Conservation (phyloP, 2,329 filamentous ascomycete genomes). For the Pseudogymnoascus sp. region DNA sequence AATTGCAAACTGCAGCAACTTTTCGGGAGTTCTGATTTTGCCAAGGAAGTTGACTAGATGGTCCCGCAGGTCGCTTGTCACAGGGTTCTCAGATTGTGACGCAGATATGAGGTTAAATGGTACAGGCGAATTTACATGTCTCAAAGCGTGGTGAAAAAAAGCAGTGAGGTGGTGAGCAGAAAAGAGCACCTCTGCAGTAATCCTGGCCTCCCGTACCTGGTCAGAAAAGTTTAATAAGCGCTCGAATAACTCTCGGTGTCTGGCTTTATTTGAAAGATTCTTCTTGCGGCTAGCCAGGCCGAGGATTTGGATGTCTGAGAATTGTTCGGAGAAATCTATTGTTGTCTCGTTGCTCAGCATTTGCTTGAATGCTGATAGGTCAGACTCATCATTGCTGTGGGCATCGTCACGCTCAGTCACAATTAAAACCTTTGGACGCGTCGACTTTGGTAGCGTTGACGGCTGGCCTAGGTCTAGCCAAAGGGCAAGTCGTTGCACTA, state of each 20-base stretch:
- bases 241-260: conserved; percentile 7
- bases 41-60: conserved; percentile 14
- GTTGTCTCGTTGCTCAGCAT: conserved; percentile 16
- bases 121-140: conserved; percentile 10
- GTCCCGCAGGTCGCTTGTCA: conserved; percentile 9
- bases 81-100: conserved; percentile 11
- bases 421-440: conserved; percentile 7
- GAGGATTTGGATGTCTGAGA: conserved; percentile 14
- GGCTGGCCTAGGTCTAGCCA: conserved; percentile 16
- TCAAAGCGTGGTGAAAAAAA: conserved; percentile 14
- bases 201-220: conserved; percentile 13
- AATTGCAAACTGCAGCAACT: conserved; percentile 12
- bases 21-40: conserved; percentile 10
- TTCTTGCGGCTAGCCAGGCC: conserved; percentile 10
- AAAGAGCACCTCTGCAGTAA: conserved; percentile 13
- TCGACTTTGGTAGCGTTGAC: conserved; percentile 13
- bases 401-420: conserved; percentile 11
- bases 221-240: conserved; percentile 15
- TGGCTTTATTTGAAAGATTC: conserved; percentile 14
- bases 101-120: conserved; percentile 17
- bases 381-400: conserved; percentile 11
- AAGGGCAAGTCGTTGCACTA: conserved; percentile 14
- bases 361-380: background rate
- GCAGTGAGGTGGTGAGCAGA: conserved; percentile 13
- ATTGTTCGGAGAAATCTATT: conserved; percentile 8